A percentile compares a stretch with the other conserved stretches of the same genome.
Conservation (phyloP, 805 yeast genomes). For the Metschnikowia reukaufii region DNA sequence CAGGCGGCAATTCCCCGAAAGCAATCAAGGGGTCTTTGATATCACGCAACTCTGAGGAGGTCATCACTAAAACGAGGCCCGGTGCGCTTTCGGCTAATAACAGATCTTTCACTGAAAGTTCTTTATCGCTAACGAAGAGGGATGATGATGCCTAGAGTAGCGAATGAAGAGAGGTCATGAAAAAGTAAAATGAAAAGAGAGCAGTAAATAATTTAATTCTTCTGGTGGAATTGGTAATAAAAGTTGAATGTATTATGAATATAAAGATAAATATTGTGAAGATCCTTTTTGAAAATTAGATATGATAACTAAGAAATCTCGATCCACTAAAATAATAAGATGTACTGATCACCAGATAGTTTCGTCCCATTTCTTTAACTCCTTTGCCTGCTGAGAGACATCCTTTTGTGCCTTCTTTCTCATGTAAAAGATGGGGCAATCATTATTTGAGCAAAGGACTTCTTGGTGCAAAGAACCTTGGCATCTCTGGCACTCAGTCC, state of each 20-base stretch:
- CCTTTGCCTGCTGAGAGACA: conserved; percentile 53
- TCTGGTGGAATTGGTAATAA: neutral
- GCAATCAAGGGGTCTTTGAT: conserved; percentile 10
- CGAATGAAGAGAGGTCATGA: neutral
- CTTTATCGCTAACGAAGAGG: conserved; percentile 16
- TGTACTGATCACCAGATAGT: conserved; percentile 54
- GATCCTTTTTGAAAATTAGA: too few relatives aligned
- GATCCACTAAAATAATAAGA: too few relatives aligned
- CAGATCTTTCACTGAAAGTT: conserved; percentile 39
- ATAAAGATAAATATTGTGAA: too few relatives aligned
- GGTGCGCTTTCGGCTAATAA: conserved; percentile 31
- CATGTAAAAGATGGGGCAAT: conserved; percentile 98
- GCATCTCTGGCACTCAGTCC: conserved; percentile 99
- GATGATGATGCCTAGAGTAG: neutral
- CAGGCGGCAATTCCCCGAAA: conserved; percentile 9
- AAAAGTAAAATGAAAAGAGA: neutral
- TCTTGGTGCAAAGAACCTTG: conserved; percentile 96
- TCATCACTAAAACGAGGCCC: conserved; percentile 24
- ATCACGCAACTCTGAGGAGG: conserved; percentile 31
- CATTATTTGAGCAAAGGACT: conserved; percentile 90
- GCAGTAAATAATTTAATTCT: neutral
- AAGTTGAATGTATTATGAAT: neutral
- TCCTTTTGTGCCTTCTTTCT: conserved; percentile 84
- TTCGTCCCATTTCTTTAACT: conserved; percentile 64
- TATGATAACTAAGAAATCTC: too few relatives aligned